Evolutionary conservation across 139 green algal genomes (phyloP), one percentile per base, ranked within the genome.

Genomic region (Chlamydomonas asymmetrica): DNA sequence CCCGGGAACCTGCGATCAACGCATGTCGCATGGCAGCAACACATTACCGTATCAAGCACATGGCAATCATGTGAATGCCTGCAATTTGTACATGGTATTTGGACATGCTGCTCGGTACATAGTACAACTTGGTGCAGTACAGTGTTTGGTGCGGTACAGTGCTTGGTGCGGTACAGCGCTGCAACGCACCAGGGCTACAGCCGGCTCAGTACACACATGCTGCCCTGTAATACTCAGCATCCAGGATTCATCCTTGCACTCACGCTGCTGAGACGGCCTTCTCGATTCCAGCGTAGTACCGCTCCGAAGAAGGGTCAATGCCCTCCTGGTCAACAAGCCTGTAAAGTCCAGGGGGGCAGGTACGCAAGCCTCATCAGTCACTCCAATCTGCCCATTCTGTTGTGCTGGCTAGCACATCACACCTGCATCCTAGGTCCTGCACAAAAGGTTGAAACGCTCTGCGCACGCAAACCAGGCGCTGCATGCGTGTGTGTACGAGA

Each of bases 261-360:
- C n/a, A n/a, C n/a, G n/a, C n/a, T n/a, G n/a, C 68, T 29, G 76
- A 56, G 31, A 87, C 80, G 8, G 49, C 66, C 9, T 43, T 40
- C 65, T 86, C 80, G 27, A 88, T 82, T 63, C 85, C 70, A 50
- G 60, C 64, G 61, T 84, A 88, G 80, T 88, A 88, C 37, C 45
- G 18, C 7, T 82, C 70, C 2, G 64, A 78, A 32, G 62, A 60
- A 64, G 80, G 76, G 57, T 88, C 80, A 59, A 82, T 22, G 32
- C 32, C 57, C 56, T 83, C 61, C 9, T 49, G 34, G 20, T 77
- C 78, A 5, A 90, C 76, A 38, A 90, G 48, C n/a, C 52, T n/a
- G 57, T 90, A 31, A 41, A 13, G 60, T n/a, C 10, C 29, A 10
- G 7, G 29, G 13, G 45, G 13, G 45, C 45, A 13, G 13, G 45